Evolutionary conservation across 2,329 filamentous ascomycete species (phyloP).

Genomic region (Colletotrichum sp.): DNA sequence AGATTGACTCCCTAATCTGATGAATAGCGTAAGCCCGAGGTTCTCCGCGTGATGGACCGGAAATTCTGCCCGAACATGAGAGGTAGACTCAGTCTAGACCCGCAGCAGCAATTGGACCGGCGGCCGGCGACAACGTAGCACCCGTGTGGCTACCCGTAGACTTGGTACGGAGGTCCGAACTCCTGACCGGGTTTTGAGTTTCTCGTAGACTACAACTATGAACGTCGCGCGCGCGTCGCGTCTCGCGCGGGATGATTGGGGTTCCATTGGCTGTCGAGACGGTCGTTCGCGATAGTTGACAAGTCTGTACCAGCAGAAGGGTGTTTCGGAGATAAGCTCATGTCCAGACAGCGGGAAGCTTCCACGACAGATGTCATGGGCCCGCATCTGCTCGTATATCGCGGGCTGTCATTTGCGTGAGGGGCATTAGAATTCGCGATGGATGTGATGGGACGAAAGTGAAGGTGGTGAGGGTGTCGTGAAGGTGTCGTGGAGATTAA

Average conservation of each 20-base stretch:
- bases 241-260: background rate
- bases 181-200: background rate
- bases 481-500: background rate
- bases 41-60: background rate
- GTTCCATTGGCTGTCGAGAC: background rate
- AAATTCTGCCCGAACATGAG: background rate
- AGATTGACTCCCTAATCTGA: background rate
- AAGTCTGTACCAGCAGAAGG: background rate
- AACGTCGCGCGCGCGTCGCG: background rate
- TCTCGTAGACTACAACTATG: background rate
- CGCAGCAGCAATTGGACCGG: background rate
- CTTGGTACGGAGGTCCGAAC: background rate
- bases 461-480: background rate
- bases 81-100: background rate
- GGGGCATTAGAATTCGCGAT: background rate
- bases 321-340: background rate
- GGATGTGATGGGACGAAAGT: background rate
- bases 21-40: background rate
- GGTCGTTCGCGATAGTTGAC: background rate
- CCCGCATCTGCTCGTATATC: background rate
- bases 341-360: background rate
- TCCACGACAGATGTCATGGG: background rate
- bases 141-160: background rate
- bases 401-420: background rate
- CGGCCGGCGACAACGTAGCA: background rate